Evolutionary conservation across 2,329 filamentous ascomycete genomes (phyloP).

Genomic region (Volutella citrinella): DNA sequence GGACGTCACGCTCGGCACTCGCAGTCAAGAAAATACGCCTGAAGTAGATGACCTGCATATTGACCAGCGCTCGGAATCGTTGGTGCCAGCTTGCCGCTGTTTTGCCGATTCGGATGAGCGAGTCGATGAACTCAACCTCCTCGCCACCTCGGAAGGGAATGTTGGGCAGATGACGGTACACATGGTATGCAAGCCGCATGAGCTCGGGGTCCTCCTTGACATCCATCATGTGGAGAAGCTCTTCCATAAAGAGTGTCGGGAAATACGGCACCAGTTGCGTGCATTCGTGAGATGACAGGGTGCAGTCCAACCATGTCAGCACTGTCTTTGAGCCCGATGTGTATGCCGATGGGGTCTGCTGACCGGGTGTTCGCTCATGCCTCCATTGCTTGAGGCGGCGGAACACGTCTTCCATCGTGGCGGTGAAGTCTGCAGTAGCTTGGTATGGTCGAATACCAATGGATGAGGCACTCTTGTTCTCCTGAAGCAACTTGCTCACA

Average conservation of each 20-base stretch:
- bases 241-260: slow-evolving; percentile 81
- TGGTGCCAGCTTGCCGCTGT: slow-evolving; percentile 91
- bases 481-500: slow-evolving; percentile 69
- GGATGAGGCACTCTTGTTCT: slow-evolving; percentile 76
- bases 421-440: slow-evolving; percentile 69
- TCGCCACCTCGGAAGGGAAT: slow-evolving; percentile 88
- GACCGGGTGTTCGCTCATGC: slow-evolving; percentile 75
- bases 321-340: slow-evolving; percentile 96
- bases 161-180: slow-evolving; percentile 94
- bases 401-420: slow-evolving; percentile 74
- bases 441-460: slow-evolving; percentile 83
- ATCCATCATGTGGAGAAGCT: slow-evolving; percentile 99
- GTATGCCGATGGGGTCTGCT: slow-evolving; percentile 91
- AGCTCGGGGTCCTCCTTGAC: slow-evolving; percentile 97
- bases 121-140: slow-evolving; percentile 78
- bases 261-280: slow-evolving; percentile 90
- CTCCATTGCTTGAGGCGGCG: slow-evolving; percentile 82
- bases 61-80: slow-evolving; percentile 88
- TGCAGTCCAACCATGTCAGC: slow-evolving; percentile 89
- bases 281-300: slow-evolving; percentile 88
- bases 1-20: slow-evolving; percentile 67
- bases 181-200: slow-evolving; percentile 90
- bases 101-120: slow-evolving; percentile 83
- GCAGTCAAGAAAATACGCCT: slow-evolving; percentile 86
- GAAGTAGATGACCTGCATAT: slow-evolving; percentile 99